phyloP scores from a whole-genome alignment of 257 asterid genomes.

The Solanum bukasovii region DNA sequence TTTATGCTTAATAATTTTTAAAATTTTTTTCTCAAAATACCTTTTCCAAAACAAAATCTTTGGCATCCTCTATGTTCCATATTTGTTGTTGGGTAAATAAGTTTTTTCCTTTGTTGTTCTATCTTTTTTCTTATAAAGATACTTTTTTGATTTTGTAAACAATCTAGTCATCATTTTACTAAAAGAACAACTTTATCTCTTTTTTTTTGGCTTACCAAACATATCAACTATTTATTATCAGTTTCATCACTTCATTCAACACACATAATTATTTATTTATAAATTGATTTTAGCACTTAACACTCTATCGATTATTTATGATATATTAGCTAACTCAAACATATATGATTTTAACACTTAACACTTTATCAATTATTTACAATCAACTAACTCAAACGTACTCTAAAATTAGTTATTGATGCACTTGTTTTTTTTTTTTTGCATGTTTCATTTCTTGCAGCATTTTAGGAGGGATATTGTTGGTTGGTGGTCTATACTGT shows the following conservation, averaged over 20 bases:
- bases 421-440: not conserved
- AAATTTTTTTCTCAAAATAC: too few species aligned
- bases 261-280: not conserved
- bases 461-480: constrained; percentile 56
- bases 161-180: not conserved
- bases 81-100: too few species aligned
- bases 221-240: not conserved
- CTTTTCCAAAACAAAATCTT: not conserved
- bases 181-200: not conserved
- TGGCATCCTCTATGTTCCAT: not conserved
- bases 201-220: not conserved
- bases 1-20: too few species aligned
- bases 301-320: not conserved
- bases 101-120: not conserved
- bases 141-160: not conserved
- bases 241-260: not conserved
- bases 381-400: not conserved
- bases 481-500: constrained; percentile 69
- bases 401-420: not conserved
- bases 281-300: not conserved
- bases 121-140: not conserved
- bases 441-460: constrained; percentile 14
- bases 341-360: not conserved
- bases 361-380: not conserved
- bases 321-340: not conserved